Conservation (phyloP, 208 protist genomes). For the Naegleria gruberi region DNA sequence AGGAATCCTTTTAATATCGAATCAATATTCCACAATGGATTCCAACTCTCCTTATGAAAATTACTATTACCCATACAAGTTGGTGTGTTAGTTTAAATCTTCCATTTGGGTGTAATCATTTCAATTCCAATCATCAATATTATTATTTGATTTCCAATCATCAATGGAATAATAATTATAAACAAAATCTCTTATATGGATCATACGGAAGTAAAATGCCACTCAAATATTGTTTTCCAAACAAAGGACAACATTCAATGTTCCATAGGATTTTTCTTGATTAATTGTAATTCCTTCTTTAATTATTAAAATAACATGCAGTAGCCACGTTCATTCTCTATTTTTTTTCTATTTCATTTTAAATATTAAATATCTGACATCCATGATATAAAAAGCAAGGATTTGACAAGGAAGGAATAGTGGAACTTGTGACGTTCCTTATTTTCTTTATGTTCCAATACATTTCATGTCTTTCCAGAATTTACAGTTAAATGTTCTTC, state of each 20-base stretch:
- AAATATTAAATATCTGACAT: too few relatives aligned
- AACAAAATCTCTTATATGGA: constrained; percentile 81
- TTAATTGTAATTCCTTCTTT: constrained; percentile 52
- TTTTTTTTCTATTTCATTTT: too few relatives aligned
- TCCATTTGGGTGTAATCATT: constrained; percentile 69
- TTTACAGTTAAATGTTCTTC: too few relatives aligned
- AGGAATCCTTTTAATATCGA: constrained; percentile 68
- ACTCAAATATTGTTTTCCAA: constrained; percentile 81
- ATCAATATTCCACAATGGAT: constrained; percentile 62
- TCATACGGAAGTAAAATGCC: constrained; percentile 71
- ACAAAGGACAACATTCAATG: constrained; percentile 46
- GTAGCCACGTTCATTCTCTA: too few relatives aligned
- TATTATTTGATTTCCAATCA: too few relatives aligned
- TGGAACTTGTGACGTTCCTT: too few relatives aligned
- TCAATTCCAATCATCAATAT: too few relatives aligned
- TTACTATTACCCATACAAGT: constrained; percentile 70
- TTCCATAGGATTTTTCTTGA: constrained; percentile 37
- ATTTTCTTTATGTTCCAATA: too few relatives aligned
- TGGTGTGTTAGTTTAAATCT: constrained; percentile 52
- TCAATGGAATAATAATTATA: constrained; percentile 44
- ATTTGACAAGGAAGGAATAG: too few relatives aligned
- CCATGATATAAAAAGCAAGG: too few relatives aligned
- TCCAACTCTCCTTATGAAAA: constrained; percentile 76
- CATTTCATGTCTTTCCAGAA: too few relatives aligned
- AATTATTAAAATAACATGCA: too few relatives aligned